These are phyloP conservation scores for Arthrobotrys iridis DNA, from an alignment of 2,329 filamentous ascomycete species.

Conservation along the genomic window DNA sequence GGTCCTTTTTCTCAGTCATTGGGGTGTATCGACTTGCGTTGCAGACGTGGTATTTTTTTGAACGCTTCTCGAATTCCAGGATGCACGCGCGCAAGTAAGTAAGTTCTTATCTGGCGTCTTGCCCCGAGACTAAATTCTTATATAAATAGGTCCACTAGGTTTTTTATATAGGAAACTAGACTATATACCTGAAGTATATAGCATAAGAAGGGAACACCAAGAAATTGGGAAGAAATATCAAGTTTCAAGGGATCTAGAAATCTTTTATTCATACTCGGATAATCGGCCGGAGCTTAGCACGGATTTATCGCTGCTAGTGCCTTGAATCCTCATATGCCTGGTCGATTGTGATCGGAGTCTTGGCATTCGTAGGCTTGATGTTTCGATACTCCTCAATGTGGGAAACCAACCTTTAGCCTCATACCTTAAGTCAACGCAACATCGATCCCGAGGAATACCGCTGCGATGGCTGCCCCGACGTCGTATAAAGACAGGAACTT, in stretches of 20 bases:
- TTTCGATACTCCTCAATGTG: slow-evolving; percentile 15
- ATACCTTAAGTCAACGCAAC: slow-evolving; percentile 4
- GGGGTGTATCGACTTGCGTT: slow-evolving; percentile 19
- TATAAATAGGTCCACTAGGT: too few relatives aligned
- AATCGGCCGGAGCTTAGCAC: slow-evolving; percentile 45
- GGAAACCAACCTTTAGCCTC: background rate
- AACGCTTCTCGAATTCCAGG: background rate
- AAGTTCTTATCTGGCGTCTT: too few relatives aligned
- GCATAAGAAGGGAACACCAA: background rate
- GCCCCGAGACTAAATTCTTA: too few relatives aligned
- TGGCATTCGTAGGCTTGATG: slow-evolving; percentile 22
- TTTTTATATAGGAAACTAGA: too few relatives aligned
- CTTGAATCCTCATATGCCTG: background rate
- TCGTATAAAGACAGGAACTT: slow-evolving; percentile 86
- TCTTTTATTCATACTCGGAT: slow-evolving; percentile 27
- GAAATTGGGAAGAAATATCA: background rate
- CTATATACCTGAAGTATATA: background rate
- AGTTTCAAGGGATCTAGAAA: background rate
- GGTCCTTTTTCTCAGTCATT: background rate
- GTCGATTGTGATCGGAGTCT: background rate
- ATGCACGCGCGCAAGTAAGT: too few relatives aligned
- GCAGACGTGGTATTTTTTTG: slow-evolving; percentile 28
- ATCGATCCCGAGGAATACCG: slow-evolving; percentile 19
- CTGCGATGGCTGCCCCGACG: slow-evolving; percentile 47
- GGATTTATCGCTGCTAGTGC: slow-evolving; percentile 35